Conservation (phyloP, 139 green algal genomes). For the Tetradesmus lagerheimii region DNA sequence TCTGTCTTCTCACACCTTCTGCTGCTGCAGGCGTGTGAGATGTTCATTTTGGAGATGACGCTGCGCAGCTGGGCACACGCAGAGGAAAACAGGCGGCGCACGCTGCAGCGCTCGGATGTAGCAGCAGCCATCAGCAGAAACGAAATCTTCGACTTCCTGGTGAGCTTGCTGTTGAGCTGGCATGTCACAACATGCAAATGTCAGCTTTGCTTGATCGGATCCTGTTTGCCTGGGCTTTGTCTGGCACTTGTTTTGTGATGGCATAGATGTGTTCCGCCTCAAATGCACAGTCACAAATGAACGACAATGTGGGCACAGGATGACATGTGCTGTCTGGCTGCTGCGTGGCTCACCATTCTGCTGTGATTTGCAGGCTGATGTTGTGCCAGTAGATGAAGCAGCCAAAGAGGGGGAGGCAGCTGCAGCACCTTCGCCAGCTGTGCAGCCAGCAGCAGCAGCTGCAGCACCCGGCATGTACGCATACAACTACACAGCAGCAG, state of each 20-base stretch:
- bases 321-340: background rate
- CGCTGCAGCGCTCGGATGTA: constrained; percentile 96
- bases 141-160: constrained; percentile 88
- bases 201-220: too few relatives aligned
- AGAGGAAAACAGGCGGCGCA: constrained; percentile 97
- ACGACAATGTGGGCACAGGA: too few relatives aligned
- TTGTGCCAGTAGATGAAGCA: background rate
- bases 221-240: too few relatives aligned
- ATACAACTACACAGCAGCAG: constrained; percentile 12
- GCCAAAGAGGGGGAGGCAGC: background rate
- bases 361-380: background rate
- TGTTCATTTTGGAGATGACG: constrained; percentile 98
- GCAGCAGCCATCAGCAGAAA: constrained; percentile 93
- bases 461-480: background rate
- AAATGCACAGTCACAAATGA: too few relatives aligned
- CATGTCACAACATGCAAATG: too few relatives aligned
- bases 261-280: too few relatives aligned
- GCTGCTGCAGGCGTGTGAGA: constrained; percentile 90
- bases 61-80: constrained; percentile 93
- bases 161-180: background rate
- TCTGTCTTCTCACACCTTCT: background rate
- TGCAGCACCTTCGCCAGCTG: background rate
- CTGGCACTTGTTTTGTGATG: too few relatives aligned
- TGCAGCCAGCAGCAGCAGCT: background rate
- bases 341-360: background rate